A percentile compares a stretch with the other conserved stretches of the same genome.
Evolutionary conservation across 2,329 filamentous ascomycete genomes (phyloP).

Genomic region (Cladosporium sp.): DNA sequence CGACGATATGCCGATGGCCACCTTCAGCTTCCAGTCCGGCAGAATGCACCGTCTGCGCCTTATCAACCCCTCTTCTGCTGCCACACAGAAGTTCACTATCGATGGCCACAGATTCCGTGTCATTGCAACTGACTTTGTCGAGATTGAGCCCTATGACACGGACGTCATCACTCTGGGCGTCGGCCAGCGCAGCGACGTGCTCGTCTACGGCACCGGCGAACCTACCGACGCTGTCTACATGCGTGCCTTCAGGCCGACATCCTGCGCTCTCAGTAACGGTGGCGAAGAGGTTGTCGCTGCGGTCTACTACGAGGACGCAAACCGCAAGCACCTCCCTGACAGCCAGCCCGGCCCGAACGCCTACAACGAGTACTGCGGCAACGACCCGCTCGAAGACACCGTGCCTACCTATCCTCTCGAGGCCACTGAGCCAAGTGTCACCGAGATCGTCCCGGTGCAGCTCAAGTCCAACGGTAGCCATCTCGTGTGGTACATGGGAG

Average conservation of each 20-base stretch:
- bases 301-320: conserved; percentile 58
- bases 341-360: conserved; percentile 21
- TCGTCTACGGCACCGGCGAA: conserved; percentile 31
- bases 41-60: conserved; percentile 38
- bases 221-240: conserved; percentile 9
- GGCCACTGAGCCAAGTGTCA: conserved; percentile 27
- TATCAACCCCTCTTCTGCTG: conserved; percentile 39
- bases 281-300: conserved; percentile 48
- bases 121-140: conserved; percentile 39
- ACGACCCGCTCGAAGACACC: conserved; percentile 51
- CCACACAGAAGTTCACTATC: conserved; percentile 37
- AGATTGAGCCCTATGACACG: conserved; percentile 36
- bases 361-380: conserved; percentile 42
- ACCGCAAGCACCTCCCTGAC: conserved; percentile 48
- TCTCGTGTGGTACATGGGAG: conserved; percentile 50
- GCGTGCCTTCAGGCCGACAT: conserved; percentile 18
- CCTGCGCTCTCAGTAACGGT: conserved; percentile 34
- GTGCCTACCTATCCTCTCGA: conserved; percentile 48
- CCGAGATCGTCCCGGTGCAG: conserved; percentile 42
- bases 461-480: conserved; percentile 42
- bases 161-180: conserved; percentile 36
- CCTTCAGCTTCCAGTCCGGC: conserved; percentile 36
- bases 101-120: conserved; percentile 40
- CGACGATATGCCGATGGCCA: conserved; percentile 23
- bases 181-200: conserved; percentile 37